Conservation (phyloP, 305 asterid genomes). For the Fraxinus velutina region DNA sequence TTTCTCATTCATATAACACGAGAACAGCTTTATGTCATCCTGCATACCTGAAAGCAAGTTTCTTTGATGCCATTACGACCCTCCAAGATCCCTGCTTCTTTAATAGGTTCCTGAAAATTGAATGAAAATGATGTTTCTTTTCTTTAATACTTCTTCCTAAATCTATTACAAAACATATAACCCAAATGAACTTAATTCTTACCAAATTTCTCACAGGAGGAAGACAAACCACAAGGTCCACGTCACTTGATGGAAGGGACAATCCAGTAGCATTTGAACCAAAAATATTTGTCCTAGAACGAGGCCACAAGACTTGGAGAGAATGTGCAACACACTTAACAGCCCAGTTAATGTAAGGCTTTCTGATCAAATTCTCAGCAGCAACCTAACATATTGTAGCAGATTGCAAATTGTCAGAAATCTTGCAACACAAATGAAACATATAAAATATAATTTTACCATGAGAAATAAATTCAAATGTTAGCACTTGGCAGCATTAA, state of each 20-base stretch:
- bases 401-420: conserved; percentile 26
- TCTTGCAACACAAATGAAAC: conserved; percentile 20
- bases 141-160: conserved; percentile 1
- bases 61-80: conserved; percentile 99
- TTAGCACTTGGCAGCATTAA: conserved; percentile 22
- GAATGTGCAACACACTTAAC: conserved; percentile 98
- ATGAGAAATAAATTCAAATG: conserved; percentile 17
- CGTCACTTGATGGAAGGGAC: conserved; percentile 97
- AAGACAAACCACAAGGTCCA: conserved; percentile 95
- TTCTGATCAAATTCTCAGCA: conserved; percentile 76
- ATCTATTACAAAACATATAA: conserved; percentile 6
- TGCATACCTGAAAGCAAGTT: conserved; percentile 92
- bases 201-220: conserved; percentile 99
- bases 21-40: conserved; percentile 9
- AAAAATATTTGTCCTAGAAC: conserved; percentile 83
- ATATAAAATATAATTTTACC: conserved; percentile 12
- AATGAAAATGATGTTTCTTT: conserved; percentile 21
- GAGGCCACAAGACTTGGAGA: conserved; percentile 98
- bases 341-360: conserved; percentile 96
- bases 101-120: conserved; percentile 80
- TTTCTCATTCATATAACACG: conserved; percentile 15
- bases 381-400: conserved; percentile 59
- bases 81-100: conserved; percentile 99
- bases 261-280: conserved; percentile 98
- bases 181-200: conserved; percentile 31